phyloP scores from a whole-genome alignment of 345 rosid species.

The Psidium friedrichsthalianum region DNA sequence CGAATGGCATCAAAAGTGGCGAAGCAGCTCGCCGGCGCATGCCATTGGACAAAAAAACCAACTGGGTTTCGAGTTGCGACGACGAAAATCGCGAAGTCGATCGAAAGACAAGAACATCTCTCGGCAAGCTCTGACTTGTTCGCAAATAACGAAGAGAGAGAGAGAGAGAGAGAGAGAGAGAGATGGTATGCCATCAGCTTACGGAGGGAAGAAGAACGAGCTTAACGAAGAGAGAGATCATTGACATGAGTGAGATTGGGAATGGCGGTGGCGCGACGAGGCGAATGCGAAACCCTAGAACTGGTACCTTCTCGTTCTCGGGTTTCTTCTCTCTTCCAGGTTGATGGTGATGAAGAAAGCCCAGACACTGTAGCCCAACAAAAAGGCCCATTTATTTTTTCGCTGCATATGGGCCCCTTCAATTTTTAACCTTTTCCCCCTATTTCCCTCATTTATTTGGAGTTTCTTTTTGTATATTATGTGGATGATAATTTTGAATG shows the following conservation, averaged over 20 bases:
- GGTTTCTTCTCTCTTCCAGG: background rate
- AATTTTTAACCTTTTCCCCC: no score
- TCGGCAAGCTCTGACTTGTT: background rate
- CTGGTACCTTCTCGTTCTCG: background rate
- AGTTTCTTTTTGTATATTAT: no score
- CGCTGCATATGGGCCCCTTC: no score
- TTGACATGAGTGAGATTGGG: background rate
- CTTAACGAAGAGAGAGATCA: background rate
- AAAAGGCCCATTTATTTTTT: background rate
- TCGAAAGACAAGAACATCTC: background rate
- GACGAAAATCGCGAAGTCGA: background rate
- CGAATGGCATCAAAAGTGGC: background rate
- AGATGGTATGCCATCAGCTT: background rate
- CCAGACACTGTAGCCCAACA: fast-evolving
- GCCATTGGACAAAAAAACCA: background rate
- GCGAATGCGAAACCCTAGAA: background rate
- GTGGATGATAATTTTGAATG: no score
- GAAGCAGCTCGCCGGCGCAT: background rate
- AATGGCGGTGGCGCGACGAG: background rate
- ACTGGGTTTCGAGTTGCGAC: background rate
- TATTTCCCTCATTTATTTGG: no score
- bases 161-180: no score
- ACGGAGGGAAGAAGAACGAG: background rate
- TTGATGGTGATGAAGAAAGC: background rate
- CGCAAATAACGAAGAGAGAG: background rate